Evolutionary conservation across 2,329 filamentous ascomycete species (phyloP).

Genomic region (Nemania diffusa): DNA sequence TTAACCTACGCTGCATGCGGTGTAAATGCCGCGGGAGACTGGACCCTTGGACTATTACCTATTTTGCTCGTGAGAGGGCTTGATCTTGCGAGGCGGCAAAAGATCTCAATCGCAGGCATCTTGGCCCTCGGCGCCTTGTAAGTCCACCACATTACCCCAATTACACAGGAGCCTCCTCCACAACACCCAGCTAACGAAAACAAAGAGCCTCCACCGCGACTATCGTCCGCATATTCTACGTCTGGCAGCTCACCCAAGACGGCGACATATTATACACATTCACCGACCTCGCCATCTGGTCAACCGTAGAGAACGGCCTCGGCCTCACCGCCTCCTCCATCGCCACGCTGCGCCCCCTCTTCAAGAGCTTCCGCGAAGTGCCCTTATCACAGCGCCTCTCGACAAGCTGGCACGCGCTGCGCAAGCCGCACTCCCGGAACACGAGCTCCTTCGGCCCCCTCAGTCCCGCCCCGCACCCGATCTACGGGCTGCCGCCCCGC

Average conservation of each 20-base stretch:
- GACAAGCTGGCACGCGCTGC: not conserved
- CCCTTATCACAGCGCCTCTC: not conserved
- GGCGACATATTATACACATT: constrained; percentile 54
- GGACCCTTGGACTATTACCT: constrained; percentile 52
- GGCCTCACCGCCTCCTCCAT: constrained; percentile 54
- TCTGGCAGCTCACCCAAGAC: constrained; percentile 51
- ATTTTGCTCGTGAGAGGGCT: constrained; percentile 52
- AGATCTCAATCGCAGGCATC: constrained; percentile 49
- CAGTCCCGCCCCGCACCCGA: not conserved
- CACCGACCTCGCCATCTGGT: constrained; percentile 57
- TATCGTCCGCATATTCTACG: constrained; percentile 56
- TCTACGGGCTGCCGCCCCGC: constrained; percentile 10
- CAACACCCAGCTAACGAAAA: not conserved
- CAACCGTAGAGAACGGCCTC: constrained; percentile 55
- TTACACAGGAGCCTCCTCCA: not conserved
- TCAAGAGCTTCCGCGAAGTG: constrained; percentile 40
- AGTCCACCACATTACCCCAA: constrained; percentile 29
- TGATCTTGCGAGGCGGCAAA: constrained; percentile 50
- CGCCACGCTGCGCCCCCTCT: constrained; percentile 53
- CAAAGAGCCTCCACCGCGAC: constrained; percentile 54
- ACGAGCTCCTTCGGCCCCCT: not conserved
- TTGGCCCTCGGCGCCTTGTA: constrained; percentile 53
- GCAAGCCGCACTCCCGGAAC: not conserved
- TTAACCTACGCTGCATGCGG: constrained; percentile 52
- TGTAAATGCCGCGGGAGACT: constrained; percentile 51